Base-by-base conservation (phyloP, 192 early-diverging fungal species). In the Backusella tarrabulga region DNA sequence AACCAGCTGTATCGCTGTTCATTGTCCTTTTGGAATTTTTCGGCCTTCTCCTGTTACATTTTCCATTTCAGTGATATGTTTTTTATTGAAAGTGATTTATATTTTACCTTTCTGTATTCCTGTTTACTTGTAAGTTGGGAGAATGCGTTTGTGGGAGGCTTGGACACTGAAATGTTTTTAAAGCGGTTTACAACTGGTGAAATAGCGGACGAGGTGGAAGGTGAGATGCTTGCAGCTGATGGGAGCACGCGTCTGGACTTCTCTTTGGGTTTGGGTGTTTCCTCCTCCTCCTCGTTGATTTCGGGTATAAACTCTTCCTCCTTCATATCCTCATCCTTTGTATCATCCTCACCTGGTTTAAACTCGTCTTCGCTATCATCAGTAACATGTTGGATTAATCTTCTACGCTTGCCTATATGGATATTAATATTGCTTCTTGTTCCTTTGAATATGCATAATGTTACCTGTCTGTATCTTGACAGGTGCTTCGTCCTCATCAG, bases 1-100 rank as follows among this genome's bases (percentile, higher is more conserved):
- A 99, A 88, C 95, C 95, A 99, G 12, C 82, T 74, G 75, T 97
- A 99, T 23, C 97, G 88, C 66, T 90, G 90, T 6, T 91, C 91
- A 76, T 97, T 97, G 75, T 90, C 90, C 69, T 97, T 91, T 67
- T 96, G 95, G 84, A 97, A 96, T 70, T 92, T 88, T 4, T 87
- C 82, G 1, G 80, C 85, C 1, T 93, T 88, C 41, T 87, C 88
- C 77, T 81, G 40, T 46, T 34, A 67, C 63, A 50, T 32, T 32
- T 32, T 32, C 3, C 15, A 19, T 3, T 14, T 34, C 7, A 67
- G 4, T 50, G 41, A 15, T 40, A 29, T 76, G 52, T 71, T 52
- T 29, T 76, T 71, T 69, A 70, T 69, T 35, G 6, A 44, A 41
- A 40, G 32, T 35, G n/a, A 0, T 50, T 21, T 14, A 12, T 41